Base-by-base conservation (phyloP, 2,329 filamentous ascomycete genomes). In the Tolypocladium sp. region DNA sequence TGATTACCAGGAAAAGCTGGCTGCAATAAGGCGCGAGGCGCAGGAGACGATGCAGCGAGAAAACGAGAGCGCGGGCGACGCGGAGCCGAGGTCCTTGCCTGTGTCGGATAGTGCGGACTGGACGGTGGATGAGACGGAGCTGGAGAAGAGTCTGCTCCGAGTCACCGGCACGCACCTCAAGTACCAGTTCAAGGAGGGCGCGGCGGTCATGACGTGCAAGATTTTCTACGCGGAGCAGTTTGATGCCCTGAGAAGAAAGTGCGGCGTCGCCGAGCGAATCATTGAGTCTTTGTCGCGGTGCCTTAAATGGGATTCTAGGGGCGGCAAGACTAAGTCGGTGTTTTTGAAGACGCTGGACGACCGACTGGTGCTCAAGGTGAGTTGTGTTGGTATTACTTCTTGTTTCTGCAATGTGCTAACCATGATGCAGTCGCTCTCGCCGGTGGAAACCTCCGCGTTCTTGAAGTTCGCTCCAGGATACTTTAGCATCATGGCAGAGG, bases 141-240 rank as follows among this genome's bases (percentile, higher is more conserved):
- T 97, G 12, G 92, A 99, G 72, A 88, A 89, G 63, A 94, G 91
- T 42, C 79, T 99, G 33, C 79, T 96, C 38, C 86, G 91, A 63
- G 83, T 88, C 37, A 95, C 91, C 0, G 92, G 93, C 42, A 96
- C 91, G 1, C 94, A 99, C 72, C 86, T 97, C 65, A 95, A 95
- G 70, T 99, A 97, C 70, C 91, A 96, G 61, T 99, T 97, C 74
- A 88, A 88, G 35, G 92, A 97, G 70, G 92, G 93, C 0, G 87
- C 90, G n/a, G 93, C 95, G 3, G 91, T 89, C 67, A 96, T 97
- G 83, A 88, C 93, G 56, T 97, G 95, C 79, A 99, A 99, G 74
- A 94, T 99, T 54, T 97, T 99, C 74, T 99, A 95, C 68, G 94
- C 94, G 0, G 94, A 97, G 72, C 94, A 97, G 63, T 99, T 99